Evolutionary conservation across 495 filamentous ascomycete species (phyloP).

Genomic region (Penicillium goetzii): DNA sequence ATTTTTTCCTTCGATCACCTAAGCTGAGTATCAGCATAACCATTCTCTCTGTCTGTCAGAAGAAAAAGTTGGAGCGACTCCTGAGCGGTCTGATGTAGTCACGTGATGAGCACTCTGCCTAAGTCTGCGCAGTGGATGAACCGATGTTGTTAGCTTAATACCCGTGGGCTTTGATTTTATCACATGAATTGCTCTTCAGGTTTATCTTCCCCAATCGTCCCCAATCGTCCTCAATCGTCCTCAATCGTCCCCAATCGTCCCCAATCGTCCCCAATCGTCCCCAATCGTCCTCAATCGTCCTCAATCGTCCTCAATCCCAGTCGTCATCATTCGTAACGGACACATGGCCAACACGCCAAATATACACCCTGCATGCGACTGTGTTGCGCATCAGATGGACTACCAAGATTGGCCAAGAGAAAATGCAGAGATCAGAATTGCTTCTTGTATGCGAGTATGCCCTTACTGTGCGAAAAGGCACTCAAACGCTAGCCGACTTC

Average conservation of each 20-base stretch:
- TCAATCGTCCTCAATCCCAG: slow-evolving; percentile 7
- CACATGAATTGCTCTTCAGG: slow-evolving; percentile 10
- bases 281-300: slow-evolving; percentile 14
- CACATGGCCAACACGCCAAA: slow-evolving; percentile 10
- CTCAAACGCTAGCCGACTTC: slow-evolving; percentile 19
- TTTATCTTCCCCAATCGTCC: slow-evolving; percentile 1
- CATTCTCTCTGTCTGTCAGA: not conserved
- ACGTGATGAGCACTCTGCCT: too few relatives aligned
- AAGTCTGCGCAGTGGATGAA: not conserved
- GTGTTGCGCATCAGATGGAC: slow-evolving; percentile 4
- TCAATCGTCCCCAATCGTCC: slow-evolving; percentile 11
- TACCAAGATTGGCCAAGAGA: slow-evolving; percentile 11
- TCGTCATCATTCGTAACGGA: slow-evolving; percentile 6
- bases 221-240: not conserved
- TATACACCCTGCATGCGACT: slow-evolving; percentile 12
- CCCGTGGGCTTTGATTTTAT: slow-evolving; percentile 4
- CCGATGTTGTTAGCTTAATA: slow-evolving; percentile 4
- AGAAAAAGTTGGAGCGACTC: not conserved
- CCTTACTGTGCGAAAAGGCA: slow-evolving; percentile 16
- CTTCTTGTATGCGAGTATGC: slow-evolving; percentile 21
- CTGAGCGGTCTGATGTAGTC: too few relatives aligned
- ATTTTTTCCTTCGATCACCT: not conserved
- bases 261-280: slow-evolving; percentile 16
- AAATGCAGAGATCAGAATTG: slow-evolving; percentile 17
- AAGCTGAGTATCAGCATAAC: not conserved